phyloP scores from a whole-genome alignment of 2,329 filamentous ascomycete species.

The Cryphonectria parasitica region DNA sequence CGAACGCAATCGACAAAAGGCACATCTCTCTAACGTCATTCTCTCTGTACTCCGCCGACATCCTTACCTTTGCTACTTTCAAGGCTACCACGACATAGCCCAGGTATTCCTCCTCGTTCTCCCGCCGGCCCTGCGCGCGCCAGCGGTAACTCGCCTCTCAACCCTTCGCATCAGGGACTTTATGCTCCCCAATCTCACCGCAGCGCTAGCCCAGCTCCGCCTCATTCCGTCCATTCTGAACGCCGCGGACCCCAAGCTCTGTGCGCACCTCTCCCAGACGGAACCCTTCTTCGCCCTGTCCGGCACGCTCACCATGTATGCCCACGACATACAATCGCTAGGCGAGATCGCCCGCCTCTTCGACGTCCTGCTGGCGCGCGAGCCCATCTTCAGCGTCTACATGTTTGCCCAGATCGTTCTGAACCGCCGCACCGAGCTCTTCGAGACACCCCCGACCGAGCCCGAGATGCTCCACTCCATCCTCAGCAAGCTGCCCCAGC shows the following conservation, averaged over 20 bases:
- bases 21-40: conserved; percentile 80
- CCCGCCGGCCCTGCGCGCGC: conserved; percentile 61
- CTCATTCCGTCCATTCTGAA: conserved; percentile 83
- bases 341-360: conserved; percentile 87
- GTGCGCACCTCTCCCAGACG: conserved; percentile 73
- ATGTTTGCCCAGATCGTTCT: conserved; percentile 89
- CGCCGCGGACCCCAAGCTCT: conserved; percentile 72
- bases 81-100: conserved; percentile 98
- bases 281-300: conserved; percentile 92
- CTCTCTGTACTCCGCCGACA: conserved; percentile 77
- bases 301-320: conserved; percentile 94
- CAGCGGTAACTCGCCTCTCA: conserved; percentile 78
- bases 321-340: conserved; percentile 92
- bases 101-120: conserved; percentile 93
- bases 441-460: conserved; percentile 80
- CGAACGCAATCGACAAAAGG: conserved; percentile 72
- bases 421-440: conserved; percentile 78
- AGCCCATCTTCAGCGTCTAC: conserved; percentile 89
- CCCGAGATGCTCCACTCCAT: conserved; percentile 91
- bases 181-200: conserved; percentile 87
- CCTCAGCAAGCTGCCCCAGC: conserved; percentile 82
- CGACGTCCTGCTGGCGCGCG: conserved; percentile 84
- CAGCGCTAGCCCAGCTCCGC: conserved; percentile 82
- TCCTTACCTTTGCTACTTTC: conserved; percentile 91
- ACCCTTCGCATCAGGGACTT: conserved; percentile 93